Base-by-base conservation (phyloP, 2,329 filamentous ascomycete genomes). In the Aspergillus fumigatus region DNA sequence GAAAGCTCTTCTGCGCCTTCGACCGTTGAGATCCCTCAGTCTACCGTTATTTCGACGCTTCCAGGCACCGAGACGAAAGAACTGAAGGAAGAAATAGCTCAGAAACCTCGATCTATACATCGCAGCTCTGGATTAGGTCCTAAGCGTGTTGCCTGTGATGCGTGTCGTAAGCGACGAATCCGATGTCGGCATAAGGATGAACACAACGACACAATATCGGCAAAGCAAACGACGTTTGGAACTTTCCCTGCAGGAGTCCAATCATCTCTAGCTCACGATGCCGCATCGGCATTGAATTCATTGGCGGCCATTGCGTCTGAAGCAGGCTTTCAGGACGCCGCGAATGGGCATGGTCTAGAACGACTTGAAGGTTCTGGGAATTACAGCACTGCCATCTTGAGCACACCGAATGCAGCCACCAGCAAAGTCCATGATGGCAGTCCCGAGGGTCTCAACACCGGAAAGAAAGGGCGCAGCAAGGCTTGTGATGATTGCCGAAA, bases 401-500 rank as follows among this genome's bases (percentile, higher is more conserved):
- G 65, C 19, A 65, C 65, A 14, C 68, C 70, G 14, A 66, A 65
- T 38, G 58, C 61, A 10, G 59, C 61, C 11, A 56, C 54, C n/a
- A 67, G 67, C 32, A 66, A 66, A 25, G 55, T 66, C 1, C 63
- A 67, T 49, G 72, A 73, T 54, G 49, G 63, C 11, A 73, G 70
- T 43, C 69, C 70, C 9, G 70, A 73, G 43, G 73, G 72, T 26
- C 49, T 58, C 4, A 68, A 62, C 53, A 71, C 81, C 57, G 77
- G 76, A 48, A 80, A 84, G 71, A 83, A 84, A 67, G 79, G 83
- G 57, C 73, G 84, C 64, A 85, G 80, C 65, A 87, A 86, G 70
- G 85, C 85, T 47, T 88, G 85, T 67, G 79, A 84, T 57, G 84
- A 87, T 63, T 88, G 85, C 70, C 81, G 85, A 48, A 87, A 85